A percentile compares a stretch with the other conserved stretches of the same genome.
Evolutionary conservation across 2,329 filamentous ascomycete species (phyloP).

Genomic region (Metarhizium robertsii): DNA sequence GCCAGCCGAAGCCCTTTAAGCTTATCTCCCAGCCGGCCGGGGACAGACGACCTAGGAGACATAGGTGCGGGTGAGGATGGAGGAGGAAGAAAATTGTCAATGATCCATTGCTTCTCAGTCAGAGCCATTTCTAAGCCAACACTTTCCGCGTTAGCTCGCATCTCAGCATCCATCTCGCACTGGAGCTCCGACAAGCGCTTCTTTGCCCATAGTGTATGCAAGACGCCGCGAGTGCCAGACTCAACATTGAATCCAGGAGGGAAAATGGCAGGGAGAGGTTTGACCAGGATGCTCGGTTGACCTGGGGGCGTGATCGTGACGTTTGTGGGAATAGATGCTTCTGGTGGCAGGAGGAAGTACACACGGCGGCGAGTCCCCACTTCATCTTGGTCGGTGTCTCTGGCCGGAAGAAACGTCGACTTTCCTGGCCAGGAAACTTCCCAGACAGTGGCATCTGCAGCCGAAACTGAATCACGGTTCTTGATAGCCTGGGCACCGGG

Average conservation of each 20-base stretch:
- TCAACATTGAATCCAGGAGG: conserved; percentile 63
- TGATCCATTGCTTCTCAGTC: conserved; percentile 78
- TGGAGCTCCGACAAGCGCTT: conserved; percentile 67
- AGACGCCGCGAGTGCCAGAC: conserved; percentile 67
- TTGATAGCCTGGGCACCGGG: background rate
- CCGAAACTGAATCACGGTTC: background rate
- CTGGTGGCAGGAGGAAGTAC: conserved; percentile 73
- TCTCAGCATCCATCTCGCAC: conserved; percentile 66
- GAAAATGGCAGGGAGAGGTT: conserved; percentile 81
- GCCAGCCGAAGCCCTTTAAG: conserved; percentile 69
- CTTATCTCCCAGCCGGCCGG: conserved; percentile 69
- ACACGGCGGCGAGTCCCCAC: conserved; percentile 46
- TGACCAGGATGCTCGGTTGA: conserved; percentile 45
- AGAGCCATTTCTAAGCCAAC: conserved; percentile 77
- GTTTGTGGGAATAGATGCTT: conserved; percentile 59
- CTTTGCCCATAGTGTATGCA: conserved; percentile 89
- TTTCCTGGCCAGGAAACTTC: conserved; percentile 80
- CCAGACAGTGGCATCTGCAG: conserved; percentile 40
- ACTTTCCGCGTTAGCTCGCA: conserved; percentile 66
- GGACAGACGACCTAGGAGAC: conserved; percentile 53
- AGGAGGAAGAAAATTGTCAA: conserved; percentile 55
- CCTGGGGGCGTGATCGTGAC: conserved; percentile 51
- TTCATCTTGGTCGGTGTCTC: conserved; percentile 24
- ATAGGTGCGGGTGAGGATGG: conserved; percentile 18
- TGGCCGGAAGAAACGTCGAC: conserved; percentile 57